These are phyloP conservation scores for Sugiyamaella sp. DNA, from an alignment of 1,139 yeast species.

Conservation along the genomic window DNA sequence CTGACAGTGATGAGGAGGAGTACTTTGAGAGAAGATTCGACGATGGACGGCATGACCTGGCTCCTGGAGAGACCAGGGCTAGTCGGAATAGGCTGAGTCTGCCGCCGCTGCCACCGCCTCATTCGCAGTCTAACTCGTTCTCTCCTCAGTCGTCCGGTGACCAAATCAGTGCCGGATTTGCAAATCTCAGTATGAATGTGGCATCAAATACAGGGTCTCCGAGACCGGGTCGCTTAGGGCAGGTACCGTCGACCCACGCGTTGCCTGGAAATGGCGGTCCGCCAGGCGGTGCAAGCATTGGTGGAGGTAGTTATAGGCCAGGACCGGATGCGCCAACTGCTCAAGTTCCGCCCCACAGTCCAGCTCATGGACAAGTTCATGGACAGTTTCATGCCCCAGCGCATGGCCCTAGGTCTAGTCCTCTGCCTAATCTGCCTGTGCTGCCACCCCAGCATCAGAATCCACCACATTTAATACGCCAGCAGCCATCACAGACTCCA, in stretches of 20 bases:
- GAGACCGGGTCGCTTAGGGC: neutral
- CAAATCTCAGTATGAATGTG: conserved; percentile 5
- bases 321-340: neutral
- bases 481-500: too few species aligned
- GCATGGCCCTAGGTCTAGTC: conserved; percentile 5
- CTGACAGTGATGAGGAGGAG: conserved; percentile 5
- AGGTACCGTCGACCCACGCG: neutral
- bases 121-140: neutral
- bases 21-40: conserved; percentile 5
- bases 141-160: neutral
- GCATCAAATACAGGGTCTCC: neutral
- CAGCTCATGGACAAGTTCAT: too few species aligned
- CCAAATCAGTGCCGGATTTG: neutral
- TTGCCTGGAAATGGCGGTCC: too few species aligned
- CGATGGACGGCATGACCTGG: neutral
- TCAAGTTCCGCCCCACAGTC: too few species aligned
- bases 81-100: neutral
- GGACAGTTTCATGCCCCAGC: too few species aligned
- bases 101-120: conserved; percentile 16
- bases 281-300: neutral
- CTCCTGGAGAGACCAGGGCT: neutral
- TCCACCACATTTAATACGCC: conserved; percentile 6
- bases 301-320: neutral
- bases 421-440: conserved; percentile 1
- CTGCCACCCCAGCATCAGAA: neutral